These are phyloP conservation scores for Starmerella asiatica DNA, from an alignment of 805 yeast genomes.

Conservation along the genomic window DNA sequence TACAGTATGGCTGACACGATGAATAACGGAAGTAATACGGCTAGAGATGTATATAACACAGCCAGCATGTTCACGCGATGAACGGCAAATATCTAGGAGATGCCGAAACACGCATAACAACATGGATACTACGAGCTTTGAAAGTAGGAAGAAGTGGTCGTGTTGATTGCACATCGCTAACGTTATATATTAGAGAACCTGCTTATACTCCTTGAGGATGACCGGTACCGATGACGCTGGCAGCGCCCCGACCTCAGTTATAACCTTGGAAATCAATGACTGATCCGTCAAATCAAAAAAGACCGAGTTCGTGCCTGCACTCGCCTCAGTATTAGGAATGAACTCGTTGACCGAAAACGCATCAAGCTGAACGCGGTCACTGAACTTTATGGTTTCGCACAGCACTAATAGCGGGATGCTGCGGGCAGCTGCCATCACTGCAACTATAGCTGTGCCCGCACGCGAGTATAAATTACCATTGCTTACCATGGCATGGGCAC, in stretches of 20 bases:
- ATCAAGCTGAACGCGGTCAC: conserved; percentile 90
- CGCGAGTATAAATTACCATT: conserved; percentile 87
- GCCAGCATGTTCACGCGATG: too few species aligned
- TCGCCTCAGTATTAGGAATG: conserved; percentile 23
- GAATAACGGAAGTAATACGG: too few species aligned
- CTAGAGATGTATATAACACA: too few species aligned
- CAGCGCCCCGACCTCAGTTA: conserved; percentile 88
- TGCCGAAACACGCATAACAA: too few species aligned
- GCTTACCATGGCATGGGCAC: conserved; percentile 94
- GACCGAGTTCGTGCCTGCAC: conserved; percentile 59
- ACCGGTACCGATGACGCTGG: conserved; percentile 99
- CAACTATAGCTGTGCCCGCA: conserved; percentile 87
- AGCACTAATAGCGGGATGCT: conserved; percentile 91
- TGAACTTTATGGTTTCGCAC: conserved; percentile 87
- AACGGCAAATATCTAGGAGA: too few species aligned
- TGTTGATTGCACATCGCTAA: neutral
- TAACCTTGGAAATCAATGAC: conserved; percentile 80
- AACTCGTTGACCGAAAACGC: conserved; percentile 90
- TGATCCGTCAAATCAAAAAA: conserved; percentile 94
- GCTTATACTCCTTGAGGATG: conserved; percentile 69
- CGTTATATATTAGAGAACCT: conserved; percentile 14
- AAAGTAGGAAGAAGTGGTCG: too few species aligned
- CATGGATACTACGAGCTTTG: too few species aligned
- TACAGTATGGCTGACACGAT: too few species aligned
- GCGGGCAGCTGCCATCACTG: conserved; percentile 77